These are phyloP conservation scores for Oryza coarctata DNA, from an alignment of 176 grass and related monocot species.

Conservation along the genomic window DNA sequence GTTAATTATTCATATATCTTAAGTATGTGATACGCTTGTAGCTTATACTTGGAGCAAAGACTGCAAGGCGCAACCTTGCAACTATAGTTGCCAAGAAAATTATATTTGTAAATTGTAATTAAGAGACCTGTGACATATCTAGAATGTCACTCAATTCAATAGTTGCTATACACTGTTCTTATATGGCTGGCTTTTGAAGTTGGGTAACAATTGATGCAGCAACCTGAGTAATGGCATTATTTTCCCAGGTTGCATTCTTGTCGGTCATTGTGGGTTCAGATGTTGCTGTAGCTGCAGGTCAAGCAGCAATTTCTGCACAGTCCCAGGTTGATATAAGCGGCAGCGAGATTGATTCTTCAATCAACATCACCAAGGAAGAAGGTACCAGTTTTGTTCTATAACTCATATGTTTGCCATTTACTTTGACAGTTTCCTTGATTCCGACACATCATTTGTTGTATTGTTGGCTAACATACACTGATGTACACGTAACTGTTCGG, in stretches of 20 bases:
- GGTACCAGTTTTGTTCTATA: constrained; percentile 40
- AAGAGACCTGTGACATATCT: background rate
- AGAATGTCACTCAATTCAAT: constrained; percentile 9
- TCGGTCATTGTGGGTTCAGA: constrained; percentile 77
- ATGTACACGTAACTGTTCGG: constrained; percentile 14
- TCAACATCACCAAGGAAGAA: constrained; percentile 48
- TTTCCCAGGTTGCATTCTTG: constrained; percentile 86
- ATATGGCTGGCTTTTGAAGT: background rate
- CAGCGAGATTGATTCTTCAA: constrained; percentile 36
- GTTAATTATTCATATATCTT: background rate
- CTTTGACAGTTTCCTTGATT: background rate
- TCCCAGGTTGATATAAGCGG: constrained; percentile 49
- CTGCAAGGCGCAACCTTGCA: background rate
- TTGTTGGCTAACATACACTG: background rate
- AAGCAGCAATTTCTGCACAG: constrained; percentile 73
- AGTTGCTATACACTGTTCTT: background rate
- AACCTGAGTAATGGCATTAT: constrained; percentile 33
- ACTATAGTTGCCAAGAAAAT: background rate
- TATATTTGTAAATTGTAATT: background rate
- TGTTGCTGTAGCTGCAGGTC: constrained; percentile 64
- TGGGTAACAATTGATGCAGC: background rate
- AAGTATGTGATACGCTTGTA: background rate
- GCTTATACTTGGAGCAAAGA: background rate
- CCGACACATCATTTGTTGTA: constrained; percentile 18
- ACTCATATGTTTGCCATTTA: background rate